These are phyloP conservation scores for Rhodotorula paludigena DNA, from an alignment of 768 basidiomycete genomes.

Conservation along the genomic window DNA sequence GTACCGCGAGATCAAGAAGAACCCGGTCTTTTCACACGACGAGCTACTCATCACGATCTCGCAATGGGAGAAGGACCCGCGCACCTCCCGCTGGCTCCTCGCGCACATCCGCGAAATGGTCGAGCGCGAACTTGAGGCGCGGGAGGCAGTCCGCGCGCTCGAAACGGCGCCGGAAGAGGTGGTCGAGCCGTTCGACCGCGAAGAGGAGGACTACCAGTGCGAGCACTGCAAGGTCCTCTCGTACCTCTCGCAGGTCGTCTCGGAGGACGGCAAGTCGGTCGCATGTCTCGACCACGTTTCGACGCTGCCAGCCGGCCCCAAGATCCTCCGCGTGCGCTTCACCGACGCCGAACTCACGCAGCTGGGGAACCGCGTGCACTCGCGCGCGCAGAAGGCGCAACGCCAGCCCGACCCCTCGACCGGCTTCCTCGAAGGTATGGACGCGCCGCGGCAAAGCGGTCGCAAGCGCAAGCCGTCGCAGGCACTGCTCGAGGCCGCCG, in stretches of 20 bases:
- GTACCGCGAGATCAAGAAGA: slow-evolving; percentile 83
- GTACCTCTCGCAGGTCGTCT: slow-evolving; percentile 87
- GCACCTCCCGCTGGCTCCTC: slow-evolving; percentile 85
- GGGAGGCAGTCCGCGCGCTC: slow-evolving; percentile 59
- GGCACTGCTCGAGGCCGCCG: slow-evolving; percentile 33
- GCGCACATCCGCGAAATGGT: slow-evolving; percentile 83
- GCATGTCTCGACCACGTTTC: slow-evolving; percentile 80
- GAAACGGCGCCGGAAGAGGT: slow-evolving; percentile 59
- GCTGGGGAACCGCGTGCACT: slow-evolving; percentile 32
- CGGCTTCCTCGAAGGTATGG: slow-evolving; percentile 8
- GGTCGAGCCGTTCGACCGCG: slow-evolving; percentile 70
- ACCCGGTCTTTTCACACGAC: slow-evolving; percentile 97
- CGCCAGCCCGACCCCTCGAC: slow-evolving; percentile 14
- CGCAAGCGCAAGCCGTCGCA: slow-evolving; percentile 38
- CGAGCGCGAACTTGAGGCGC: slow-evolving; percentile 68
- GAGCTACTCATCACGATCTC: slow-evolving; percentile 96
- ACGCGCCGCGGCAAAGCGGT: slow-evolving; percentile 15
- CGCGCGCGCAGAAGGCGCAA: slow-evolving; percentile 32
- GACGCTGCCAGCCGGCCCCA: slow-evolving; percentile 62
- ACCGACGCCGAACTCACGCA: slow-evolving; percentile 38
- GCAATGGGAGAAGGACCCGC: slow-evolving; percentile 85
- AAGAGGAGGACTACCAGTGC: slow-evolving; percentile 96
- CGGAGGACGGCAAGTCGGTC: slow-evolving; percentile 54
- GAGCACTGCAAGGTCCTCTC: slow-evolving; percentile 85
- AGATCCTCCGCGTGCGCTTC: slow-evolving; percentile 32